A percentile compares a stretch with the other conserved stretches of the same genome.
Conservation (phyloP, 805 yeast species). For the Barnettozyma siamensis region DNA sequence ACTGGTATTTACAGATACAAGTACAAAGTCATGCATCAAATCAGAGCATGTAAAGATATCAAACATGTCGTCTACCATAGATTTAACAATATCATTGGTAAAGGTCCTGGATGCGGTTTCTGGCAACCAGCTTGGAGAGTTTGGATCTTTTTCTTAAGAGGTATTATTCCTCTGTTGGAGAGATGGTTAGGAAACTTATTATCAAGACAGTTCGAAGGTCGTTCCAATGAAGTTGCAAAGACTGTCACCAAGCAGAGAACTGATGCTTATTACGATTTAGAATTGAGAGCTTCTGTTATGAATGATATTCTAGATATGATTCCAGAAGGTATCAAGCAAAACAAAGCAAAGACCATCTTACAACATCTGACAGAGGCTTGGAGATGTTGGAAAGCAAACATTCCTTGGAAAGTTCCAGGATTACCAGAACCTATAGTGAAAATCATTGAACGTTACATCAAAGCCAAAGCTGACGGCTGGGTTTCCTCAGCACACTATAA, state of each 20-base stretch:
- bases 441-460: conserved; percentile 82
- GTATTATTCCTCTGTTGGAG: conserved; percentile 85
- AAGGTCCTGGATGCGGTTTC: conserved; percentile 98
- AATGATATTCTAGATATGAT: conserved; percentile 96
- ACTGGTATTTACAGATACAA: conserved; percentile 97
- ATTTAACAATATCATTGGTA: conserved; percentile 83
- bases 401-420: conserved; percentile 97
- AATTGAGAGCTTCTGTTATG: conserved; percentile 89
- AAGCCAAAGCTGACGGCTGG: conserved; percentile 98
- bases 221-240: conserved; percentile 88
- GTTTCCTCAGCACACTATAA: conserved; percentile 87
- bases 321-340: conserved; percentile 88
- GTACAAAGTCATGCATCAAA: conserved; percentile 97
- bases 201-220: conserved; percentile 93
- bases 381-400: conserved; percentile 99
- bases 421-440: conserved; percentile 85
- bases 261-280: conserved; percentile 92
- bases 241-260: conserved; percentile 93
- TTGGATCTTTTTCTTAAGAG: conserved; percentile 89
- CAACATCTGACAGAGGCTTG: conserved; percentile 98
- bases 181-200: conserved; percentile 91
- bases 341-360: conserved; percentile 76
- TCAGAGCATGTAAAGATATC: conserved; percentile 89
- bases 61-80: conserved; percentile 86
- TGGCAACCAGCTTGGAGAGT: conserved; percentile 99